These are phyloP conservation scores for Mercurialis annua DNA, from an alignment of 345 rosid species.

Conservation along the genomic window DNA sequence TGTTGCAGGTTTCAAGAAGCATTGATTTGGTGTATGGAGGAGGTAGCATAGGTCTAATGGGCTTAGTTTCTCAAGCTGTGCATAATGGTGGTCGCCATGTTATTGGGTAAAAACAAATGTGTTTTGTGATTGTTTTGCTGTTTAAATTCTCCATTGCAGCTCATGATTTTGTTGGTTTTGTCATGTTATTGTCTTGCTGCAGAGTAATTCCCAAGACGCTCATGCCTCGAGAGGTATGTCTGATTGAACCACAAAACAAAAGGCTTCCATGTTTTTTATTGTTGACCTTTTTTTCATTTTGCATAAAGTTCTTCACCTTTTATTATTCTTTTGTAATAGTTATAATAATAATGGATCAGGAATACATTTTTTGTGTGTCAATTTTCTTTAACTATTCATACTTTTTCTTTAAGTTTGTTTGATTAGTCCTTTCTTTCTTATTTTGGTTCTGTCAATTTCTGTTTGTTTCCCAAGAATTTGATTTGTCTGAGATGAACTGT, in stretches of 20 bases:
- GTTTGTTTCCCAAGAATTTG: constrained; percentile 15
- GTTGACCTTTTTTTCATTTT: neutral
- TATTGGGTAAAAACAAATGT: constrained; percentile 61
- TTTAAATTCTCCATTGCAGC: constrained; percentile 29
- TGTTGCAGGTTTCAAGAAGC: constrained; percentile 82
- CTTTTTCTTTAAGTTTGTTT: neutral
- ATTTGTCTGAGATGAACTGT: neutral
- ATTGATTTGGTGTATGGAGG: constrained; percentile 99
- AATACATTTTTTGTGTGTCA: constrained; percentile 19
- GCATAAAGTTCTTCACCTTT: constrained; percentile 14
- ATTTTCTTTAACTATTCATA: constrained; percentile 8
- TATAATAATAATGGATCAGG: constrained; percentile 8
- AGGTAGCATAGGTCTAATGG: constrained; percentile 99
- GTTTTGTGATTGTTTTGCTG: constrained; percentile 9
- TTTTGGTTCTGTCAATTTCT: constrained; percentile 1
- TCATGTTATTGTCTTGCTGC: constrained; percentile 70
- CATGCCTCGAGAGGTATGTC: constrained; percentile 99
- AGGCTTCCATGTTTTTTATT: constrained; percentile 43
- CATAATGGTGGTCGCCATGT: constrained; percentile 99
- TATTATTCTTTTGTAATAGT: constrained; percentile 6
- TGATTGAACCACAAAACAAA: constrained; percentile 36
- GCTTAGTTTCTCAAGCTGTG: constrained; percentile 97
- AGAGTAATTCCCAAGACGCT: constrained; percentile 99
- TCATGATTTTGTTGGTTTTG: constrained; percentile 56
- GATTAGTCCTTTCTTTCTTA: neutral